Evolutionary conservation across 495 filamentous ascomycete genomes (phyloP).

Genomic region (Xylaria venustula): DNA sequence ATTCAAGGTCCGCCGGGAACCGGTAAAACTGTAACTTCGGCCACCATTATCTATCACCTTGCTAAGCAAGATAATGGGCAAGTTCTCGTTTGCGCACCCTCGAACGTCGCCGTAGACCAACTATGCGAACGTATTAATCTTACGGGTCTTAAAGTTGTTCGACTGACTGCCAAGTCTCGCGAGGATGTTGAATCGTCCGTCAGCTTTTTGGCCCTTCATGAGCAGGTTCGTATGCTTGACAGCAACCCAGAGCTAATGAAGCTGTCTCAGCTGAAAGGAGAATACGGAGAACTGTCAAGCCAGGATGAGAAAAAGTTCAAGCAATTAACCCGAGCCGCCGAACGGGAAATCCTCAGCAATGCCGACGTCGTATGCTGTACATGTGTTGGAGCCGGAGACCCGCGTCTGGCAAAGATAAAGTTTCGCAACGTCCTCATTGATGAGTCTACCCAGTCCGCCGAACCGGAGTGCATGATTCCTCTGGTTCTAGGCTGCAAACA

Average conservation of each 20-base stretch:
- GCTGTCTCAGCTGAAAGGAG: conserved; percentile 85
- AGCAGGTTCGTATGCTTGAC: conserved; percentile 97
- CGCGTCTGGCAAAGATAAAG: conserved; percentile 90
- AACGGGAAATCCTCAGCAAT: conserved; percentile 92
- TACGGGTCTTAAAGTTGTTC: conserved; percentile 95
- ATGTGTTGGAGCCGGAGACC: conserved; percentile 96
- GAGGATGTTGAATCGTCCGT: conserved; percentile 98
- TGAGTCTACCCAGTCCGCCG: conserved; percentile 97
- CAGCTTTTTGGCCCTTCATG: conserved; percentile 88
- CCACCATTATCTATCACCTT: conserved; percentile 97
- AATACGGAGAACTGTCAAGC: conserved; percentile 87
- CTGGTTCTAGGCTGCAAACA: conserved; percentile 97
- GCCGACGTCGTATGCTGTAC: conserved; percentile 99
- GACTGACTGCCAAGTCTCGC: conserved; percentile 94
- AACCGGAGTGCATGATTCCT: conserved; percentile 99
- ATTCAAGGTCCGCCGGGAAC: conserved; percentile 98
- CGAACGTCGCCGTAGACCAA: conserved; percentile 98
- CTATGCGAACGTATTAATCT: conserved; percentile 96
- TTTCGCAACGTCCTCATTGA: conserved; percentile 98
- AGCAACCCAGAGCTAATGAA: conserved; percentile 91
- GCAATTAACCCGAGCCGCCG: conserved; percentile 85
- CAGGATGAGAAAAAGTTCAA: conserved; percentile 99
- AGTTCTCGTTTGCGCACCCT: conserved; percentile 94
- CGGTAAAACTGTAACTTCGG: conserved; percentile 98
- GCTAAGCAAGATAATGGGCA: conserved; percentile 93